Evolutionary conservation across 306 rosid genomes (phyloP).

Genomic region (Parietaria judaica): DNA sequence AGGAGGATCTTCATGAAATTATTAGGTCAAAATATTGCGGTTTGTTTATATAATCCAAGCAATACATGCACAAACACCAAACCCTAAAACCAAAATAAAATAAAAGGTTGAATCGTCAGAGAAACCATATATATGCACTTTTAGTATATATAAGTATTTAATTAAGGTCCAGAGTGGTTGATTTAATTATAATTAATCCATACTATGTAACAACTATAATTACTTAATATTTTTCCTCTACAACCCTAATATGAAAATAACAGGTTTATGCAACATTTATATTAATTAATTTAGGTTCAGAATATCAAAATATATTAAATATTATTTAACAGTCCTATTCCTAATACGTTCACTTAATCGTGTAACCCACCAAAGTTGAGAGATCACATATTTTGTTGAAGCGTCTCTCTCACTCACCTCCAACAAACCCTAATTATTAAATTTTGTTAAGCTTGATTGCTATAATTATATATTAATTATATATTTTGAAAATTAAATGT

Average conservation of each 20-base stretch:
- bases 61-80: no score
- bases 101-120: not conserved
- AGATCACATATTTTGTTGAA: constrained; percentile 36
- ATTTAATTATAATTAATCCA: not conserved
- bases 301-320: constrained; percentile 13
- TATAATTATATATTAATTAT: not conserved
- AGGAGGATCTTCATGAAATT: not conserved
- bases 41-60: no score
- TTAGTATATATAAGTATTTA: not conserved
- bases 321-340: not conserved
- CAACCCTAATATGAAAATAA: constrained; percentile 16
- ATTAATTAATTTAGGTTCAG: constrained; percentile 18
- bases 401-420: constrained; percentile 47
- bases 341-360: constrained; percentile 24
- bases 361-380: constrained; percentile 47
- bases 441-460: constrained; percentile 2
- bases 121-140: not conserved
- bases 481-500: not conserved
- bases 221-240: not conserved
- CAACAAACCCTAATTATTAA: constrained; percentile 19
- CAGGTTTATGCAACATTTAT: constrained; percentile 4
- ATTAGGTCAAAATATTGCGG: not conserved
- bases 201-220: constrained; percentile 6
- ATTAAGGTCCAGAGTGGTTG: constrained; percentile 7
- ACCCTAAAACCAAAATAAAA: no score